A percentile compares a stretch with the other conserved stretches of the same genome.
Conservation (phyloP, 2,329 filamentous ascomycete species). For the Arthrobotrys sinensis region DNA sequence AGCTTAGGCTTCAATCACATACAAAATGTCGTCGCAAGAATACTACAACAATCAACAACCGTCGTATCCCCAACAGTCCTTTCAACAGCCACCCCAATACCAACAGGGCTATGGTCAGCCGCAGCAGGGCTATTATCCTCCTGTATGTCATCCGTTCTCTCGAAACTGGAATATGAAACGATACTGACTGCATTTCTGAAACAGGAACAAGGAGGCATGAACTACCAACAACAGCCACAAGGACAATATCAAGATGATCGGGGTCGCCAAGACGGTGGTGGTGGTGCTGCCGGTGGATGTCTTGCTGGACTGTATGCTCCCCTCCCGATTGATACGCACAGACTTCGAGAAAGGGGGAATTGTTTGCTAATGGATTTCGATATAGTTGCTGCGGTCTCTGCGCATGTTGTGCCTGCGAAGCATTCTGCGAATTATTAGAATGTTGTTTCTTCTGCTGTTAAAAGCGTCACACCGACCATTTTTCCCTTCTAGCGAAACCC, state of each 20-base stretch:
- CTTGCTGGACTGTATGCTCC: slow-evolving; percentile 53
- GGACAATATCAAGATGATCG: slow-evolving; percentile 50
- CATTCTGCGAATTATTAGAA: slow-evolving; percentile 48
- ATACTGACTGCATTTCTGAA: slow-evolving; percentile 23
- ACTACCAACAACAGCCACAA: slow-evolving; percentile 56
- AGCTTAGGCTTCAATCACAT: slow-evolving; percentile 8
- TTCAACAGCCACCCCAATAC: slow-evolving; percentile 51
- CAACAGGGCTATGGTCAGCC: slow-evolving; percentile 58
- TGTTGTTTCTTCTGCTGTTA: slow-evolving; percentile 61
- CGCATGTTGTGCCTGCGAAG: slow-evolving; percentile 55
- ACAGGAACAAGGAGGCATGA: slow-evolving; percentile 55
- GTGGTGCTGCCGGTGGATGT: slow-evolving; percentile 49
- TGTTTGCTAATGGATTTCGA: slow-evolving; percentile 21
- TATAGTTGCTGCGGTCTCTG: slow-evolving; percentile 56
- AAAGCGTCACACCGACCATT: not conserved
- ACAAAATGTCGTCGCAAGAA: slow-evolving; percentile 58
- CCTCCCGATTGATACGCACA: not conserved
- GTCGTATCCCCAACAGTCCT: slow-evolving; percentile 46
- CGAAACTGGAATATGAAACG: not conserved
- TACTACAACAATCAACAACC: slow-evolving; percentile 50
- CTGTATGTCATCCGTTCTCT: slow-evolving; percentile 21
- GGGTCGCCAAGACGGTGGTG: slow-evolving; percentile 28
- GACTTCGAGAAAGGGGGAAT: not conserved
- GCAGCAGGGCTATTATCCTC: slow-evolving; percentile 58
- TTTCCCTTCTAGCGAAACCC: slow-evolving; percentile 6